Percentiles rank a stretch among this genome's conserved stretches.
phyloP scores from a whole-genome alignment of 2,329 filamentous ascomycete genomes.

The Sporothrix luriei region DNA sequence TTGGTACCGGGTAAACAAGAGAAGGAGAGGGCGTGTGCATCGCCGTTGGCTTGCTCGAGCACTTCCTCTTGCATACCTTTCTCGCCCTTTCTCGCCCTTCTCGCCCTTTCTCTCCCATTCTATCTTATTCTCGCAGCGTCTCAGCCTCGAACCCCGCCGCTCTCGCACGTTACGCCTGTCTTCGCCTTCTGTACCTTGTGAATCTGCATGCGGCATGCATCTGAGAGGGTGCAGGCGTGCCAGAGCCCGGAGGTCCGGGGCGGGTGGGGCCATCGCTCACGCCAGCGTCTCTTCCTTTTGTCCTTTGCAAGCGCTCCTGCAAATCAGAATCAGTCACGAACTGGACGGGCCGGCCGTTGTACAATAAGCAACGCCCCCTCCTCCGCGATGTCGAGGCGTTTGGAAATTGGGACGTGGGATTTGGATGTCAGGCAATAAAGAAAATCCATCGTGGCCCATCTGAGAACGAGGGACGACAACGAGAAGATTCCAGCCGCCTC shows the following conservation, averaged over 20 bases:
- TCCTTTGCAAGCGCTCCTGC: not conserved
- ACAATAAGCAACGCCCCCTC: not conserved
- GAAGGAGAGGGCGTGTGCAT: not conserved
- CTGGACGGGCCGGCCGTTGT: not conserved
- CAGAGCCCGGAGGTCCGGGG: constrained; percentile 26
- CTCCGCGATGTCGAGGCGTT: not conserved
- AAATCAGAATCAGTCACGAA: too few species aligned
- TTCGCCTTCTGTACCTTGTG: not conserved
- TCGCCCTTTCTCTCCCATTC: too few species aligned
- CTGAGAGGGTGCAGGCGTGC: not conserved
- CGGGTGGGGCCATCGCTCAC: not conserved
- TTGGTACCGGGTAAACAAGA: not conserved
- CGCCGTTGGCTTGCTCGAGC: not conserved
- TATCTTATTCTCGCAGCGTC: too few species aligned
- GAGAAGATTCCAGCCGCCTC: not conserved
- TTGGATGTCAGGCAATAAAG: not conserved
- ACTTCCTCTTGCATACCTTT: not conserved
- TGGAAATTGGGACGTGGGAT: not conserved
- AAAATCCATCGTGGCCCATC: too few species aligned
- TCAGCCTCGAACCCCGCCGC: too few species aligned
- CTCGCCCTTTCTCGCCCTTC: not conserved
- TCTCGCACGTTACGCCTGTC: not conserved
- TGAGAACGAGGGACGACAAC: not conserved
- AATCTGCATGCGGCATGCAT: not conserved
- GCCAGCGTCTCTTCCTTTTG: not conserved